Percentiles rank a stretch among this genome's conserved stretches.
These are phyloP conservation scores for Fraxinus baroniana DNA, from an alignment of 305 asterid genomes.

Conservation along the genomic window DNA sequence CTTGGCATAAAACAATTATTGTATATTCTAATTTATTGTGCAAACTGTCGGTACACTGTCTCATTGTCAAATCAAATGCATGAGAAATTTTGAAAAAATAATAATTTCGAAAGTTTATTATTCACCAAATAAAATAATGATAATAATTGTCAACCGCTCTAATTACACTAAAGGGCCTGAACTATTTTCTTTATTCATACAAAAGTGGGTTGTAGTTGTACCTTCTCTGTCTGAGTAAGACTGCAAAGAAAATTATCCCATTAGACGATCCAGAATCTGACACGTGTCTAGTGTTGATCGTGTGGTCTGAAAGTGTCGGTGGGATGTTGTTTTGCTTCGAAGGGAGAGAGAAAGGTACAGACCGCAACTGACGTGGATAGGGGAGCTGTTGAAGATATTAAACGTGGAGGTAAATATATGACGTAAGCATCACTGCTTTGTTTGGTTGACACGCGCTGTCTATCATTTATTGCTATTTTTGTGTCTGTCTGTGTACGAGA, in stretches of 20 bases:
- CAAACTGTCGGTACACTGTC: slow-evolving; percentile 1
- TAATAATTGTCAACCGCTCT: neutral
- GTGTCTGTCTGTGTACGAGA: neutral
- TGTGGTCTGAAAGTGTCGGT: slow-evolving; percentile 7
- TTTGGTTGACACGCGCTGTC: neutral
- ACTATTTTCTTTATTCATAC: neutral
- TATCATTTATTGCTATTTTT: neutral
- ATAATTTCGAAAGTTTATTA: neutral
- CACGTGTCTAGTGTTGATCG: neutral
- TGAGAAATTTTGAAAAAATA: neutral
- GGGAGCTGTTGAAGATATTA: neutral
- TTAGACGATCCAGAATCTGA: neutral
- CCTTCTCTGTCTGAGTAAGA: neutral
- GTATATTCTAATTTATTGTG: neutral
- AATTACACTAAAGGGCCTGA: neutral
- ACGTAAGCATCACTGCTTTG: neutral
- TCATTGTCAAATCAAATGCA: neutral
- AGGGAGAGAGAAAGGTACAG: neutral
- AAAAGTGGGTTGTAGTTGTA: slow-evolving; percentile 5
- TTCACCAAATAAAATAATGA: neutral
- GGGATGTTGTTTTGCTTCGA: neutral
- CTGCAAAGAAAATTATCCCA: neutral
- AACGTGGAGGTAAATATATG: neutral
- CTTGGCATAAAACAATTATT: neutral
- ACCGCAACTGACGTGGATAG: neutral